Percentiles rank a stretch among this genome's conserved stretches.
phyloP scores from a whole-genome alignment of 2,329 filamentous ascomycete species.

The Neocatenulostroma microsporum region DNA sequence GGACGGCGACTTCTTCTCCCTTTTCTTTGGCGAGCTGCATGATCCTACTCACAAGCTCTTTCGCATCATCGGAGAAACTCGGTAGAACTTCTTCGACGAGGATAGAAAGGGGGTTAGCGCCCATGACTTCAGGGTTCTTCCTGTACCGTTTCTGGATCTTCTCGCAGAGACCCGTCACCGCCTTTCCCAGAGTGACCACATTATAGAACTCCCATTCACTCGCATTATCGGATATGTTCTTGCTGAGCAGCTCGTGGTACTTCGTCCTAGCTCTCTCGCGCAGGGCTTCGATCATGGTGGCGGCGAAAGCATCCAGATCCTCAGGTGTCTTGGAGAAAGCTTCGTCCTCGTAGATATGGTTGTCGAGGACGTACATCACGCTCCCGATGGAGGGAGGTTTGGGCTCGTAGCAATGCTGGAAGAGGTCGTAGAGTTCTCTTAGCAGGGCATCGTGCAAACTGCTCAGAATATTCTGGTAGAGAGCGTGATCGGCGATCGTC shows the following conservation, averaged over 20 bases:
- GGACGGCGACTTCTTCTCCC: constrained; percentile 69
- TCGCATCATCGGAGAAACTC: constrained; percentile 80
- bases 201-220: constrained; percentile 86
- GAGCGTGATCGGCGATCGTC: constrained; percentile 42
- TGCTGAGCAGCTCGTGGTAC: constrained; percentile 71
- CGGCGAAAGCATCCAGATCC: constrained; percentile 63
- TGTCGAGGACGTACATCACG: constrained; percentile 71
- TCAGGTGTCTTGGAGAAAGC: constrained; percentile 64
- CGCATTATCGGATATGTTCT: constrained; percentile 69
- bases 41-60: constrained; percentile 75
- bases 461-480: constrained; percentile 67
- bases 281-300: constrained; percentile 64
- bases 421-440: constrained; percentile 77
- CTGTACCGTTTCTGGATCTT: constrained; percentile 88
- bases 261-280: constrained; percentile 66
- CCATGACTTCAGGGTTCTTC: constrained; percentile 81
- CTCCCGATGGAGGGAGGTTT: constrained; percentile 75
- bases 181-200: constrained; percentile 79
- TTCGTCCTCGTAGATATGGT: constrained; percentile 72
- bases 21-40: constrained; percentile 62
- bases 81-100: constrained; percentile 79
- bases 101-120: constrained; percentile 59
- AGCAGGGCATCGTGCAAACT: constrained; percentile 73
- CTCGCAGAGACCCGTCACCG: constrained; percentile 75
- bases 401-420: constrained; percentile 81